A percentile compares a stretch with the other conserved stretches of the same genome.
These are phyloP conservation scores for Sphagnum contortum DNA, from an alignment of 225 moss, liverwort and hornwort species.

Conservation along the genomic window DNA sequence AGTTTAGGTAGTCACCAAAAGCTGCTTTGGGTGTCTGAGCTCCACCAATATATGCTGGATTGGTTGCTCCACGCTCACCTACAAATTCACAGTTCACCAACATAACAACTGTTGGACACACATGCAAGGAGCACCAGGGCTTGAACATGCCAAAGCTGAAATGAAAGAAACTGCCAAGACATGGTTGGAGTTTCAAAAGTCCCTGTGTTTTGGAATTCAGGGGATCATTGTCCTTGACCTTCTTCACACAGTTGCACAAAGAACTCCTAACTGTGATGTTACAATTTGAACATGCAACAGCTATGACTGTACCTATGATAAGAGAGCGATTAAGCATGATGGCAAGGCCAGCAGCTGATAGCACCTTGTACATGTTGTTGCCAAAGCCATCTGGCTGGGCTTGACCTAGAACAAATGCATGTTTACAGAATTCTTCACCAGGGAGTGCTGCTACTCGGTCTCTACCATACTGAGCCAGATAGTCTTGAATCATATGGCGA, in stretches of 20 bases:
- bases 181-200: not conserved
- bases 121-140: no score
- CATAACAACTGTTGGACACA: no score
- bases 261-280: not conserved
- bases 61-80: constrained; percentile 41
- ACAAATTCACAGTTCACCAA: constrained; percentile 4
- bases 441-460: constrained; percentile 27
- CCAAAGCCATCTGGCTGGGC: constrained; percentile 66
- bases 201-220: no score
- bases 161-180: no score
- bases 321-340: constrained; percentile 78
- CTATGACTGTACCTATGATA: constrained; percentile 34
- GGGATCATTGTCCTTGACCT: not conserved
- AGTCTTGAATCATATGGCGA: constrained; percentile 45
- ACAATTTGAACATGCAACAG: no score
- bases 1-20: constrained; percentile 57
- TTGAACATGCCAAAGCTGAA: no score
- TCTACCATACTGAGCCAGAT: constrained; percentile 47
- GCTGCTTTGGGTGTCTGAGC: constrained; percentile 13
- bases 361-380: constrained; percentile 68
- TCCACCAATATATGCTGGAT: constrained; percentile 15
- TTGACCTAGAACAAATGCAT: constrained; percentile 59
- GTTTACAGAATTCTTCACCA: constrained; percentile 43
- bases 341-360: constrained; percentile 62
- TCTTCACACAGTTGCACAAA: not conserved